Conservation (phyloP, 2,329 filamentous ascomycete species). For the Trichoderma pleuroti region DNA sequence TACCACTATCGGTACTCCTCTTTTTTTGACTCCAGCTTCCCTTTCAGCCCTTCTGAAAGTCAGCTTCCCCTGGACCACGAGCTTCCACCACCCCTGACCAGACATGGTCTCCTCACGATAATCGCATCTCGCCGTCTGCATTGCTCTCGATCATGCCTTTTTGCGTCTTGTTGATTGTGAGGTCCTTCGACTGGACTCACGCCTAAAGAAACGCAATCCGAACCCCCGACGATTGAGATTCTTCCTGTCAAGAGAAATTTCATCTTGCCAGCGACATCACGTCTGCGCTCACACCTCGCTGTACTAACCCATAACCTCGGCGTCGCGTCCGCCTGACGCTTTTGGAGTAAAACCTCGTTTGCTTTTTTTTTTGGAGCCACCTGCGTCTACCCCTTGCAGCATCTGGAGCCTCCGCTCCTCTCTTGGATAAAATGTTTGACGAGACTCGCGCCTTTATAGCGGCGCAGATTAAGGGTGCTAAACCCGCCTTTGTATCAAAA, state of each 20-base stretch:
- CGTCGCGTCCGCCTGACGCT: not conserved
- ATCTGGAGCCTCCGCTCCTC: not conserved
- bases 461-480: conserved; percentile 47
- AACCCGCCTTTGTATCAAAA: conserved; percentile 56
- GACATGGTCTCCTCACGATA: conserved; percentile 17
- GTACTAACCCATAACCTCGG: not conserved
- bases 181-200: conserved; percentile 28
- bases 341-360: not conserved
- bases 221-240: not conserved
- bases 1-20: not conserved
- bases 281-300: not conserved
- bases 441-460: conserved; percentile 33
- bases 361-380: not conserved
- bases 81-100: conserved; percentile 1
- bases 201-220: conserved; percentile 20
- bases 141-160: conserved; percentile 24
- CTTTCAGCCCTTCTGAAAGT: not conserved
- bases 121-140: not conserved
- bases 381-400: not conserved
- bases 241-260: not conserved
- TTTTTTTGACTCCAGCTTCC: not conserved
- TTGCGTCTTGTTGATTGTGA: conserved; percentile 20
- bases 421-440: conserved; percentile 32
- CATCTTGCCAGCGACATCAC: not conserved
- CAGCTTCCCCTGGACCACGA: not conserved